Evolutionary conservation across 1,284 basidiomycete genomes (phyloP), one percentile per base, ranked within the genome.

Genomic region (Somion occarium): DNA sequence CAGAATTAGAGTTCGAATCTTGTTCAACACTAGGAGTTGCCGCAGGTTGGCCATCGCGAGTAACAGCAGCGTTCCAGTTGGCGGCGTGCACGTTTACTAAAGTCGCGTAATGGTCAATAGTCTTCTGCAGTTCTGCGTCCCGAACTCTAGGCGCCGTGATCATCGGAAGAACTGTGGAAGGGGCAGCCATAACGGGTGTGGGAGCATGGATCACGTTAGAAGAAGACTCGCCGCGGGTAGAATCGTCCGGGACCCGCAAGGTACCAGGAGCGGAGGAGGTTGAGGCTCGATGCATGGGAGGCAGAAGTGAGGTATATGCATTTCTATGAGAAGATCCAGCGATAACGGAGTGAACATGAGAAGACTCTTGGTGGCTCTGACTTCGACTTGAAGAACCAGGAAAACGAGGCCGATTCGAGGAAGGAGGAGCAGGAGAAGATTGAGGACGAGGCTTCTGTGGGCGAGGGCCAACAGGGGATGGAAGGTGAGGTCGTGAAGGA

Each of bases 391-490:
- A 34, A 34, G 30, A 15, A 34, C 30, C 30, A 34, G 30, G 30
- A 34, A 34, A 15, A 7, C 30, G 30, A 7, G 30, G 30, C 15
- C 30, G 7, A 15, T 49, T 42, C 9, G 7, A 9, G 22, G 24
- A 34, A 3, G 48, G 38, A 42, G 48, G 38, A 5, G 53, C 45
- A 42, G 59, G 52, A 25, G 70, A 65, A n/a, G 69, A 69, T 38
- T 61, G 56, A 1, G 69, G 70, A 15, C 67, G 70, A 38, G 64
- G 61, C 42, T 64, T 69, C 30, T 62, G 70, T 2, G 66, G 63
- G 3, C 73, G 66, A 18, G 76, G 74, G 12, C 79, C 79, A 42
- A 68, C 64, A n/a, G 79, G 79, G 24, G 77, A 76, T 5, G 71
- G 66, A 2, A 76, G 70, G 38, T 75, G 69, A 44, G 74, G 72